Evolutionary conservation across 1,139 yeast species (phyloP).

Genomic region (Suhomyces choctaworum): DNA sequence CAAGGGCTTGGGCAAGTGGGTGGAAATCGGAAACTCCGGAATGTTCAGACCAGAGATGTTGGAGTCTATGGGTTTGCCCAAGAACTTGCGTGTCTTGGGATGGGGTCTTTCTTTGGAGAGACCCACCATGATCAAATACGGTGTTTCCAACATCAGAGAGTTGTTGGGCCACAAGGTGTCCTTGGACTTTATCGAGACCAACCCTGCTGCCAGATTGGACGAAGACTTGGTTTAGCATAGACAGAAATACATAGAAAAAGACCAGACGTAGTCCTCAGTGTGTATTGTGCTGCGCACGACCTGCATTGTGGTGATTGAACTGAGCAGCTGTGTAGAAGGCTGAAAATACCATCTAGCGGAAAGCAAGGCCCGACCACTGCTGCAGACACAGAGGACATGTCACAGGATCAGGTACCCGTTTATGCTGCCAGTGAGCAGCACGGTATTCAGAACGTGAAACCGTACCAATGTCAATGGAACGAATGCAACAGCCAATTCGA

Average conservation of each 20-base stretch:
- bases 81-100: constrained; percentile 90
- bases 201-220: constrained; percentile 97
- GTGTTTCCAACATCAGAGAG: constrained; percentile 92
- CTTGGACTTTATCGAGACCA: constrained; percentile 88
- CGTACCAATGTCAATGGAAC: constrained; percentile 40
- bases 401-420: too few relatives aligned
- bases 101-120: constrained; percentile 98
- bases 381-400: too few relatives aligned
- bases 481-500: constrained; percentile 28
- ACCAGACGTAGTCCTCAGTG: background rate
- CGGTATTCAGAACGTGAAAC: too few relatives aligned
- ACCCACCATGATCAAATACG: constrained; percentile 99
- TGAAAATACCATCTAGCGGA: too few relatives aligned
- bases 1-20: constrained; percentile 93
- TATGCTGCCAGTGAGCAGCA: too few relatives aligned
- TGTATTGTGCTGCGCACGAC: background rate
- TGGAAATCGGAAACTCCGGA: constrained; percentile 98
- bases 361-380: too few relatives aligned
- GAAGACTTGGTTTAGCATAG: constrained; percentile 37
- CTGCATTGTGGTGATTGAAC: background rate
- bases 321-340: background rate
- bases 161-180: constrained; percentile 92
- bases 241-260: background rate
- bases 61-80: constrained; percentile 96
- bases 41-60: constrained; percentile 99